Base-by-base conservation (phyloP, 306 rosid species). In the Pyrus pyrifolia region DNA sequence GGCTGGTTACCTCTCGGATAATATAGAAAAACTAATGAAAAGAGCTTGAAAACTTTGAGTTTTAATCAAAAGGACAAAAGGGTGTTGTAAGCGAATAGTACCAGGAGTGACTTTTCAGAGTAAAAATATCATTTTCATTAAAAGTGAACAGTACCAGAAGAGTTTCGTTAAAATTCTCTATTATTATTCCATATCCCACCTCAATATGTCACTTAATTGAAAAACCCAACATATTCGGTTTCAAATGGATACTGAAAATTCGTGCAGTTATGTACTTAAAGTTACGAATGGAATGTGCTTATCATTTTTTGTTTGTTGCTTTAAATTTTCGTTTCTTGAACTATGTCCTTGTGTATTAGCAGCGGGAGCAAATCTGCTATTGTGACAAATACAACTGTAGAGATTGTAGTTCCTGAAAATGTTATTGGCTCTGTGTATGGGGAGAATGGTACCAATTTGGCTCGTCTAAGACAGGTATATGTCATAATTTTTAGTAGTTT, bases 341-440 rank as follows among this genome's bases (percentile, higher is more conserved):
- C 51, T 44, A 52, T 68, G 49, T 75, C 70, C 52, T 70, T 60
- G 40, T 73, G n/a, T 70, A 67, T 83, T 67, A 62, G 70, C 93
- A 95, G 97, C 27, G 97, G 96, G 84, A 92, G 83, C 83, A 95
- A 88, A 87, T 79, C 97, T 78, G 98, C 99, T 31, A 81, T 95
- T 14, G 99, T 95, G 83, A 95, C 98, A 22, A 95, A 89, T 73
- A 95, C 99, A 25, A 89, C 96, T 1, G 90, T 95, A 29, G 99
- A 95, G 89, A 89, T 95, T 65, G 71, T 92, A 79, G 97, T 95
- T 82, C 99, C 99, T 27, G 97, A 91, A 53, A 87, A 89, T 78
- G 92, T 92, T 53, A 86, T 95, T 61, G 87, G 90, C 82, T 88
- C 80, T 51, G 97, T 95, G 55, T 95, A 92, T 53, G 99, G 97